Percentiles rank a stretch among this genome's conserved stretches.
These are phyloP conservation scores for Acanthamoeba castellanii DNA, from an alignment of 208 protist species.

Conservation along the genomic window DNA sequence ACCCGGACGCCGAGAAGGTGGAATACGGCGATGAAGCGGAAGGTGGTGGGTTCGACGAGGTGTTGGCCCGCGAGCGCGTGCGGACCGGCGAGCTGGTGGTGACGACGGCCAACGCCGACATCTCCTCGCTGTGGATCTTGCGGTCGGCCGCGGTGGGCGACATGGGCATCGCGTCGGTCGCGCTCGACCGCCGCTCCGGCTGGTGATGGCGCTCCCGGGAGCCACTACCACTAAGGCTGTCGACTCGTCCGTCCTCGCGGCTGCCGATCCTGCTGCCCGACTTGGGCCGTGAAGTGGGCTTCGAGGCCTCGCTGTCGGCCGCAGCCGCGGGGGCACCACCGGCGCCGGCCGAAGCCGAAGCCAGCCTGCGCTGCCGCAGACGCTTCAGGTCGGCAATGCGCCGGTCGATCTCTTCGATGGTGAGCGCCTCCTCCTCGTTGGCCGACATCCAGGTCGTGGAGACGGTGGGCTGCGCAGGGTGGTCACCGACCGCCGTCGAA, in stretches of 20 bases:
- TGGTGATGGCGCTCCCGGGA: neutral
- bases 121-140: neutral
- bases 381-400: slow-evolving; percentile 4
- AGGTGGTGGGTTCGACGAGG: neutral
- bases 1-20: neutral
- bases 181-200: neutral
- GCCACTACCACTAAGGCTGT: neutral
- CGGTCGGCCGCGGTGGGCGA: neutral
- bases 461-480: neutral
- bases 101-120: neutral
- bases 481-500: neutral
- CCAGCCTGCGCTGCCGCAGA: neutral
- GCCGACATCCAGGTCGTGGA: neutral
- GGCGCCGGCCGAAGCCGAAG: too few species aligned
- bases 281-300: neutral
- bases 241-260: neutral
- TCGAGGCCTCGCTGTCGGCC: neutral
- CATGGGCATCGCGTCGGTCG: neutral
- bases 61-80: neutral
- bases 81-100: neutral
- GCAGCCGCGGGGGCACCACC: neutral
- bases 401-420: neutral
- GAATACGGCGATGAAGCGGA: neutral
- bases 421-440: neutral
- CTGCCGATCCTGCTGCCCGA: neutral